Percentiles rank a stretch among this genome's conserved stretches.
Evolutionary conservation across 2,329 filamentous ascomycete species (phyloP).

Genomic region (Arachnomyces sp.): DNA sequence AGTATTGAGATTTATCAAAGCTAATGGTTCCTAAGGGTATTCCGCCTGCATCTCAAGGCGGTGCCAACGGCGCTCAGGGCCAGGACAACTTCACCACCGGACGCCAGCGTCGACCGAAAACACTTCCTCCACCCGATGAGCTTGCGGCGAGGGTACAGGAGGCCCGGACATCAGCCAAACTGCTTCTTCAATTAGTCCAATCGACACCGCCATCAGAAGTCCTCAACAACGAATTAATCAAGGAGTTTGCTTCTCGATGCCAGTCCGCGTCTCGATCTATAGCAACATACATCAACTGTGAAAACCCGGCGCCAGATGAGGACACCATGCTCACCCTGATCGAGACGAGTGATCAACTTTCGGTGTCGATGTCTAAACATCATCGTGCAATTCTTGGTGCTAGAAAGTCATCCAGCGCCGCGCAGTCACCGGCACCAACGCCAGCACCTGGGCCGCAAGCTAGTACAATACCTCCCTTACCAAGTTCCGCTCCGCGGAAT

Average conservation of each 20-base stretch:
- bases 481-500: neutral
- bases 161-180: slow-evolving; percentile 79
- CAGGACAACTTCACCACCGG: slow-evolving; percentile 15
- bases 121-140: slow-evolving; percentile 62
- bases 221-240: slow-evolving; percentile 75
- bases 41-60: neutral
- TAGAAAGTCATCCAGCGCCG: slow-evolving; percentile 31
- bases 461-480: neutral
- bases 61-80: slow-evolving; percentile 6
- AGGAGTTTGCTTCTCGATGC: slow-evolving; percentile 85
- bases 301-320: slow-evolving; percentile 76
- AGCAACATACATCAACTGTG: slow-evolving; percentile 74
- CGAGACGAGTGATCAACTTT: slow-evolving; percentile 87
- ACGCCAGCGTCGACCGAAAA: slow-evolving; percentile 27
- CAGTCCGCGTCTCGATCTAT: slow-evolving; percentile 71
- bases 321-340: slow-evolving; percentile 90
- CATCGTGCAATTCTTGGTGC: slow-evolving; percentile 66
- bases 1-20: neutral
- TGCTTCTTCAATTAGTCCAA: slow-evolving; percentile 85
- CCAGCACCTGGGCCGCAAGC: slow-evolving; percentile 2
- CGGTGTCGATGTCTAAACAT: slow-evolving; percentile 73
- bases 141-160: slow-evolving; percentile 80
- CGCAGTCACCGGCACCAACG: neutral
- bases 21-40: neutral
- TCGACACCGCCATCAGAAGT: slow-evolving; percentile 73